These are phyloP conservation scores for Tagetes patula DNA, from an alignment of 129 eudicot species.

Conservation along the genomic window DNA sequence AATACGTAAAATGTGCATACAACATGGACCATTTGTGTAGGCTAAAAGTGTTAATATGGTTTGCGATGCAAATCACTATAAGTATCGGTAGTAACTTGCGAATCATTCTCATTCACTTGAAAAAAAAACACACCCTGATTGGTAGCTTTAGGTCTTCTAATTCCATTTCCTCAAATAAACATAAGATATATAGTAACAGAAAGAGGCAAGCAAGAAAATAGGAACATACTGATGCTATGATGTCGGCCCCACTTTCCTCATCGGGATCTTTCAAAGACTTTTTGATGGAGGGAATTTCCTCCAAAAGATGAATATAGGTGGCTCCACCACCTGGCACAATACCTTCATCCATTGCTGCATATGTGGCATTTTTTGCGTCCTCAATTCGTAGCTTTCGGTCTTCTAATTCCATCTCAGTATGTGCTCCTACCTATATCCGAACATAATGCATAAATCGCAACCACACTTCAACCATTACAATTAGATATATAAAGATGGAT, in stretches of 20 bases:
- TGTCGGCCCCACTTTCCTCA: conserved; percentile 81
- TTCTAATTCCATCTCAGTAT: conserved; percentile 86
- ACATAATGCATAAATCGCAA: conserved; percentile 1
- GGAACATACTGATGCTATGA: conserved; percentile 59
- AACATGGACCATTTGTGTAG: background rate
- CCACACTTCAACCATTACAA: background rate
- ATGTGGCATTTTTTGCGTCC: conserved; percentile 88
- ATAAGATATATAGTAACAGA: background rate
- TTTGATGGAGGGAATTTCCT: conserved; percentile 60
- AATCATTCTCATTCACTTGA: background rate
- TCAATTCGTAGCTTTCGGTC: conserved; percentile 83
- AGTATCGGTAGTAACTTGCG: background rate
- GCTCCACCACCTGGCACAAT: conserved; percentile 98
- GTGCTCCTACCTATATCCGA: conserved; percentile 71
- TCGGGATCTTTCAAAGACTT: conserved; percentile 52
- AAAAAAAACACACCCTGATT: background rate
- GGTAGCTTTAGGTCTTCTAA: background rate
- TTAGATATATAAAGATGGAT: background rate
- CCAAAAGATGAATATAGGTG: conserved; percentile 74
- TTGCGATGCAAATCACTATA: background rate
- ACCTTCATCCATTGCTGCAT: conserved; percentile 94
- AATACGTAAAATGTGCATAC: background rate
- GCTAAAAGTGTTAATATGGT: background rate
- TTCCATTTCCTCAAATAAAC: background rate
- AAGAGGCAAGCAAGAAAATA: background rate